A percentile compares a stretch with the other conserved stretches of the same genome.
These are phyloP conservation scores for Boletus rubropictus DNA, from an alignment of 768 basidiomycete genomes.

Conservation along the genomic window DNA sequence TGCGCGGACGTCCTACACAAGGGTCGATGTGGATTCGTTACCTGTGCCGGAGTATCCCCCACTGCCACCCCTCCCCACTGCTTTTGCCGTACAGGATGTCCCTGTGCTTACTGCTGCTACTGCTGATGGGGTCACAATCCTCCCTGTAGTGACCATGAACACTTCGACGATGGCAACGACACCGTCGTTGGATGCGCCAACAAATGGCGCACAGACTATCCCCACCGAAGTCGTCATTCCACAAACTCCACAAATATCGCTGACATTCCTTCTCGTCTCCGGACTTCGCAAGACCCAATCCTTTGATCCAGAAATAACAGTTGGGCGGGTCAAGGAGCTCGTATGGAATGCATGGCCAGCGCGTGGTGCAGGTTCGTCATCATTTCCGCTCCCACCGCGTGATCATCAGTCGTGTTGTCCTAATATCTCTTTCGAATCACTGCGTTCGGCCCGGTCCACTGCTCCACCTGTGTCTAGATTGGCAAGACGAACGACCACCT, in stretches of 20 bases:
- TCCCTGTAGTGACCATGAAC: conserved; percentile 1
- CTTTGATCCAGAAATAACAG: conserved; percentile 69
- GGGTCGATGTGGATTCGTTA: conserved; percentile 37
- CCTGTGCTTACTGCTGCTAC: background rate
- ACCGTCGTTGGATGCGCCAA: conserved; percentile 2
- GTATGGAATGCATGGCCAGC: conserved; percentile 78
- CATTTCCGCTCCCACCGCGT: conserved; percentile 8
- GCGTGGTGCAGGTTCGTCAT: conserved; percentile 39
- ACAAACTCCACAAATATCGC: conserved; percentile 54
- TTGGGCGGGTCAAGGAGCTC: conserved; percentile 77
- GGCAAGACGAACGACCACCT: conserved; percentile 74
- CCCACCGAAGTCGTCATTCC: conserved; percentile 33
- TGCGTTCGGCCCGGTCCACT: background rate
- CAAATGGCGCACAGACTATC: conserved; percentile 3
- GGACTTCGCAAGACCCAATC: conserved; percentile 63
- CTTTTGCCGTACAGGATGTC: conserved; percentile 2
- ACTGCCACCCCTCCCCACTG: conserved; percentile 19
- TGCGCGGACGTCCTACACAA: conserved; percentile 50
- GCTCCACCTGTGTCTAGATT: conserved; percentile 39
- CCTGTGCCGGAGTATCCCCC: conserved; percentile 21
- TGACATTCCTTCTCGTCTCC: conserved; percentile 71
- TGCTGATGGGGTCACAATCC: background rate
- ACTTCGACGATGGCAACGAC: background rate
- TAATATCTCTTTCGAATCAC: background rate
- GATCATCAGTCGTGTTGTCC: conserved; percentile 10